Percentiles rank a stretch among this genome's conserved stretches.
Evolutionary conservation across 169 alveolate genomes (phyloP).

Genomic region (Plasmodium chabaudi): DNA sequence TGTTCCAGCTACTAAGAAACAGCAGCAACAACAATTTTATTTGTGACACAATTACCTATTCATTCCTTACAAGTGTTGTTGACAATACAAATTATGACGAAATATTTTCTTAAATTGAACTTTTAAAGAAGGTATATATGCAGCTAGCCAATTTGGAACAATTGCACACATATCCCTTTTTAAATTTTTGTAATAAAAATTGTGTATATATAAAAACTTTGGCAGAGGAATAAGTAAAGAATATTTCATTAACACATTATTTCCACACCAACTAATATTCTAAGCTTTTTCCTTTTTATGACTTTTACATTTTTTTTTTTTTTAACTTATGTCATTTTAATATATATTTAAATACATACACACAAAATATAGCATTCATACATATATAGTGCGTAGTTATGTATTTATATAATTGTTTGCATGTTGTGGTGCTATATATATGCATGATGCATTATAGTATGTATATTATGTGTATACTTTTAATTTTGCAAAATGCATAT

Average conservation of each 20-base stretch:
- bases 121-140: too few relatives aligned
- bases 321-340: too few relatives aligned
- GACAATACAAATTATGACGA: conserved; percentile 67
- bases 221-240: too few relatives aligned
- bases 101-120: conserved; percentile 20
- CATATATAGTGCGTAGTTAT: background rate
- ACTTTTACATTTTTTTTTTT: background rate
- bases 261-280: background rate
- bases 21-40: conserved; percentile 68
- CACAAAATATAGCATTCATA: too few relatives aligned
- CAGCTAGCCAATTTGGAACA: too few relatives aligned
- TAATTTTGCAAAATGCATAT: conserved; percentile 20
- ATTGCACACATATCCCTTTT: too few relatives aligned
- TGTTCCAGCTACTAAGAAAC: conserved; percentile 47
- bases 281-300: background rate
- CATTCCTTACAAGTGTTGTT: conserved; percentile 58
- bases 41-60: conserved; percentile 66
- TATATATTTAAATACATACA: background rate
- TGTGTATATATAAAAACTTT: too few relatives aligned
- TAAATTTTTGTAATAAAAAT: too few relatives aligned
- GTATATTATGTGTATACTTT: conserved; percentile 9
- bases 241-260: too few relatives aligned
- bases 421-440: background rate
- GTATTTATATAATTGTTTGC: background rate
- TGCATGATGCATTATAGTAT: conserved; percentile 1